Evolutionary conservation across 2,329 filamentous ascomycete species (phyloP), one percentile per base, ranked within the genome.

Genomic region (Lachnellula willkommii): DNA sequence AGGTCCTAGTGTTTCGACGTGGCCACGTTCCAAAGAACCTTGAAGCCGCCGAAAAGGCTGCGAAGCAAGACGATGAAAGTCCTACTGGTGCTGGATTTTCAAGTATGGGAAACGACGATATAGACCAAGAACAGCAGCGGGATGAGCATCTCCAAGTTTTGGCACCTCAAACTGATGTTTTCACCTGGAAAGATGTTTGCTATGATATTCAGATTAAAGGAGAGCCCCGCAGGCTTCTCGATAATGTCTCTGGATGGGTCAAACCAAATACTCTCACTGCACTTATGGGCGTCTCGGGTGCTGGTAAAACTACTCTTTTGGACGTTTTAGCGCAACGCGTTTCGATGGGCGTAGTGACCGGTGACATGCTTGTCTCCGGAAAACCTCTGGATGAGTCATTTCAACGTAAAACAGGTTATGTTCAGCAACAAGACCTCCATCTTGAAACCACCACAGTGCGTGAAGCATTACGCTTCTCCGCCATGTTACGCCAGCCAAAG

Each of bases 401-500:
- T 79, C 91, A 95, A 71, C 87, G 91, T 60, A 94, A 93, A 74
- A 95, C 90, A 0, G 92, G 91, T 36, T 96, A 96, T 64, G 91
- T 93, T 40, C 90, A 96, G 69, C 92, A 96, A 70, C 90, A 95
- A 70, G 92, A 96, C 80, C 79, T 96, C 3, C 92, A 96, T 70
- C 77, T 95, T 39, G 79, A 87, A 51, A 95, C 90, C 0, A 84
- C 86, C 0, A 96, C 92, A 1, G 91, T 96, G 32, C 86, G 92
- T 14, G 65, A 96, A 73, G 90, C 91, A 8, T 79, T 97, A 36
- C 83, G 83, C 65, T 96, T 96, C 73, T 91, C 86, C 63, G 93
- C 93, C 20, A 72, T 93, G 14, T 85, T 96, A 47, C 89, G 93
- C 57, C 93, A 96, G 68, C 90, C 92, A 0, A 84, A 83, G 51